Percentiles rank a stretch among this genome's conserved stretches.
These are phyloP conservation scores for Davidsoniella virescens DNA, from an alignment of 2,329 filamentous ascomycete genomes.

Conservation along the genomic window DNA sequence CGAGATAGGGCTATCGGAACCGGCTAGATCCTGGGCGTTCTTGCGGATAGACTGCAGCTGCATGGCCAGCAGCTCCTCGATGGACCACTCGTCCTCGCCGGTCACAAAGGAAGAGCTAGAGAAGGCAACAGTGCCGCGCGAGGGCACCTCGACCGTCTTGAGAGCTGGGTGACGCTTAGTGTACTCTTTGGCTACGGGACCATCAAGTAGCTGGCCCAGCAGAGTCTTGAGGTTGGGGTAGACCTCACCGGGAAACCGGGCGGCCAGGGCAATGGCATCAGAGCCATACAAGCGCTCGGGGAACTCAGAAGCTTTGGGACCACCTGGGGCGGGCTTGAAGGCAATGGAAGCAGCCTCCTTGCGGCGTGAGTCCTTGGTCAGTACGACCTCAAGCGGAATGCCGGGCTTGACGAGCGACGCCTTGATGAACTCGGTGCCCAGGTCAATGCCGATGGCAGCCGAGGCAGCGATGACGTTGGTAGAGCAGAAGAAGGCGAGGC, in stretches of 20 bases:
- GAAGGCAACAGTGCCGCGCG: slow-evolving; percentile 60
- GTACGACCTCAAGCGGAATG: slow-evolving; percentile 90
- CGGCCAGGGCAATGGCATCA: slow-evolving; percentile 73
- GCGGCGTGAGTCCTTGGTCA: slow-evolving; percentile 92
- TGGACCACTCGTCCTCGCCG: slow-evolving; percentile 51
- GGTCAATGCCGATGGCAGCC: slow-evolving; percentile 79
- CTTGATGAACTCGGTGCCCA: slow-evolving; percentile 95
- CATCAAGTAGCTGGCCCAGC: slow-evolving; percentile 53
- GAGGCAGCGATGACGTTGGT: slow-evolving; percentile 38
- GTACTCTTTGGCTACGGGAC: slow-evolving; percentile 52
- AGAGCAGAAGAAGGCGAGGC: slow-evolving; percentile 24
- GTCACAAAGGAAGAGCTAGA: slow-evolving; percentile 52
- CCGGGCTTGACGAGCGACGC: slow-evolving; percentile 90
- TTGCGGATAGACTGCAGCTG: slow-evolving; percentile 78
- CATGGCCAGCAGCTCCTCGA: slow-evolving; percentile 94
- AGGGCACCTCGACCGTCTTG: slow-evolving; percentile 31
- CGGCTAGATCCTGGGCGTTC: slow-evolving; percentile 74
- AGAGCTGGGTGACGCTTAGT: slow-evolving; percentile 62
- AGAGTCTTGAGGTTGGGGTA: slow-evolving; percentile 88
- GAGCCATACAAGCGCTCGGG: slow-evolving; percentile 86
- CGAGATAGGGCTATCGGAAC: slow-evolving; percentile 54
- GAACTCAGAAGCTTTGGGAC: slow-evolving; percentile 49
- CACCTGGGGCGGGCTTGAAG: slow-evolving; percentile 70
- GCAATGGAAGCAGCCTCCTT: slow-evolving; percentile 85
- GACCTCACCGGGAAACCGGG: slow-evolving; percentile 80